Evolutionary conservation across 2,329 filamentous ascomycete genomes (phyloP), one percentile per base, ranked within the genome.

Genomic region (Pochonia chlamydosporia): DNA sequence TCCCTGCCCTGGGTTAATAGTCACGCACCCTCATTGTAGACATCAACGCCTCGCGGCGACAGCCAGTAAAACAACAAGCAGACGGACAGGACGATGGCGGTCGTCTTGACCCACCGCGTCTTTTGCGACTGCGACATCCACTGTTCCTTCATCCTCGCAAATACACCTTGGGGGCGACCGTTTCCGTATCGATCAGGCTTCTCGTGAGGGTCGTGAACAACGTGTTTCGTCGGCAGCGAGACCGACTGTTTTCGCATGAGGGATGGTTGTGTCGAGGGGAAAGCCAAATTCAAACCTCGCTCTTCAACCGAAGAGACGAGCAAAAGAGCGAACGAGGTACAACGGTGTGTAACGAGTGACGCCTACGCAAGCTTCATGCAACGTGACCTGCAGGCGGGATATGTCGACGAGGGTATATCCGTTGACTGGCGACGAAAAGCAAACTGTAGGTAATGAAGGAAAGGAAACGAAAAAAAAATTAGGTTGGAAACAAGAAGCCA

Each of bases 221-320:
- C 66, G 61, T 80, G 76, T 68, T 79, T 69, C 31, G 77, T 82
- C 63, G 80, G 78, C 64, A 82, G 65, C 61, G 81, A 82, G 51
- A 82, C 77, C 53, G 79, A 82, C 63, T 78, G 79, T 70, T 79
- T 81, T 74, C 80, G 77, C 81, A 85, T 85, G 57, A 59, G 60
- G 60, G n/a, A 31, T 30, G 43, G 30, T 25, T 39, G 40, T 24
- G 30, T 26, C 35, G 16, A 42, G 31, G 43, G n/a, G 35, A 46
- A 40, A 37, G 5, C n/a, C 18, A 5, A 28, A 14, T 24, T 36
- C 11, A 10, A 16, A 20, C 21, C 14, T 39, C 45, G 24, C 21
- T 24, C 24, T 28, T 16, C 13, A 28, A 25, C 9, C 9, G 20
- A 43, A 11, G 11, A n/a, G 30, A 31, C n/a, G 9, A 35, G 13